Conservation (phyloP, 2,329 filamentous ascomycete genomes). For the Diplocarpon mali region DNA sequence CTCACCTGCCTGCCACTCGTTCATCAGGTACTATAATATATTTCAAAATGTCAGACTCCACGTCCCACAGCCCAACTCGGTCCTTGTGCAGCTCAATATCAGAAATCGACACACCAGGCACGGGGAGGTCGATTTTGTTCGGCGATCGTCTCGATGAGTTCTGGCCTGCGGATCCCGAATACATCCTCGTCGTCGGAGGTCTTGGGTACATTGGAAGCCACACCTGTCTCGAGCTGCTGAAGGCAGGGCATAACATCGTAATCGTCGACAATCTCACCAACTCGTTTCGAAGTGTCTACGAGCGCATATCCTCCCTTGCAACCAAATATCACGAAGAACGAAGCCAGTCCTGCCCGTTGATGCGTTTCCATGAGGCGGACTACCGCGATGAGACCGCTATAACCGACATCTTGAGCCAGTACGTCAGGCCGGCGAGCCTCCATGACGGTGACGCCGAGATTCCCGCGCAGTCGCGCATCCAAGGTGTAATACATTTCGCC, state of each 20-base stretch:
- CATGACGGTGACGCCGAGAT: conserved; percentile 1
- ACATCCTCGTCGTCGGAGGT: conserved; percentile 34
- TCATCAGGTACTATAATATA: not conserved
- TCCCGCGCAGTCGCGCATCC: conserved; percentile 27
- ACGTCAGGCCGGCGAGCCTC: conserved; percentile 1
- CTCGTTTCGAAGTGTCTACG: conserved; percentile 17
- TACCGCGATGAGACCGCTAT: conserved; percentile 20
- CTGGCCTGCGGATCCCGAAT: conserved; percentile 4
- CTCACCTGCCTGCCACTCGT: not conserved
- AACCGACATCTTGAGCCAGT: conserved; percentile 16
- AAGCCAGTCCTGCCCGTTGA: conserved; percentile 10
- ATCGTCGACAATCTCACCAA: conserved; percentile 30
- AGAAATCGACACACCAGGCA: conserved; percentile 1
- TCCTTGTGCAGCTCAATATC: conserved; percentile 2
- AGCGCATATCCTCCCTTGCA: conserved; percentile 18
- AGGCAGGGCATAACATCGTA: conserved; percentile 36
- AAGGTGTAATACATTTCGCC: conserved; percentile 55
- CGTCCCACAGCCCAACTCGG: not conserved
- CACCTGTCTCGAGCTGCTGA: conserved; percentile 37
- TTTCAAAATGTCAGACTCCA: conserved; percentile 2
- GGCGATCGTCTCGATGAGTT: not conserved
- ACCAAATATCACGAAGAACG: conserved; percentile 11
- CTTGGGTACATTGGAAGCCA: conserved; percentile 39
- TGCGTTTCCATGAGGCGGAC: conserved; percentile 22
- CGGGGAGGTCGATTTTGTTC: conserved; percentile 1